A percentile compares a stretch with the other conserved stretches of the same genome.
Evolutionary conservation across 352 stramenopile species (phyloP).

Genomic region (Hyaloperonospora arabidopsidis): DNA sequence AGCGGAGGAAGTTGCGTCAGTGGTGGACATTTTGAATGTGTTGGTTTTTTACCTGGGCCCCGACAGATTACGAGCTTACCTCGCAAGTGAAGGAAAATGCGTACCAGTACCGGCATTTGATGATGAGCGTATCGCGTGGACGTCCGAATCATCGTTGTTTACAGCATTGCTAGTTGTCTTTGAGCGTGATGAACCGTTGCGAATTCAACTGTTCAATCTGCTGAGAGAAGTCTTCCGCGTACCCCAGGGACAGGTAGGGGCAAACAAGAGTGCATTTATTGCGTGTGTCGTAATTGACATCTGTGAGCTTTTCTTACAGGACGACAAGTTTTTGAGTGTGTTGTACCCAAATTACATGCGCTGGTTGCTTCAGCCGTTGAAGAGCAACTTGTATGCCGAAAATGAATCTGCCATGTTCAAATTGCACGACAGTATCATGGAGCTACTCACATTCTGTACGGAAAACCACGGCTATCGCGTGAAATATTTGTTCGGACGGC

Average conservation of each 20-base stretch:
- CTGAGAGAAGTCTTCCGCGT: constrained; percentile 71
- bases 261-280: background rate
- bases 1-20: constrained; percentile 37
- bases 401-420: constrained; percentile 57
- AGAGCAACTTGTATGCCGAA: constrained; percentile 37
- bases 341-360: constrained; percentile 85
- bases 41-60: constrained; percentile 66
- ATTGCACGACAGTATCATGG: constrained; percentile 75
- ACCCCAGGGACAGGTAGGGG: constrained; percentile 48
- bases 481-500: constrained; percentile 80
- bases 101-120: constrained; percentile 48
- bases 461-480: constrained; percentile 79
- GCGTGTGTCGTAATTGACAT: background rate
- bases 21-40: constrained; percentile 62
- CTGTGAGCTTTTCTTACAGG: constrained; percentile 21
- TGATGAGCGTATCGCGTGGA: constrained; percentile 62
- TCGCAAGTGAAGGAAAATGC: constrained; percentile 65
- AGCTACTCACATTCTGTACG: constrained; percentile 81
- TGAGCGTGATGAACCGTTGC: constrained; percentile 51
- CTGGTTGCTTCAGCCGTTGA: constrained; percentile 76
- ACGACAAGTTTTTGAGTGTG: constrained; percentile 84
- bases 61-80: constrained; percentile 53
- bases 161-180: constrained; percentile 62
- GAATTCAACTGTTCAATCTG: constrained; percentile 59
- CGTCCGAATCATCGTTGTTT: constrained; percentile 56